A percentile compares a stretch with the other conserved stretches of the same genome.
Evolutionary conservation across 1,284 basidiomycete species (phyloP).

Genomic region (Trichosporon asahii): DNA sequence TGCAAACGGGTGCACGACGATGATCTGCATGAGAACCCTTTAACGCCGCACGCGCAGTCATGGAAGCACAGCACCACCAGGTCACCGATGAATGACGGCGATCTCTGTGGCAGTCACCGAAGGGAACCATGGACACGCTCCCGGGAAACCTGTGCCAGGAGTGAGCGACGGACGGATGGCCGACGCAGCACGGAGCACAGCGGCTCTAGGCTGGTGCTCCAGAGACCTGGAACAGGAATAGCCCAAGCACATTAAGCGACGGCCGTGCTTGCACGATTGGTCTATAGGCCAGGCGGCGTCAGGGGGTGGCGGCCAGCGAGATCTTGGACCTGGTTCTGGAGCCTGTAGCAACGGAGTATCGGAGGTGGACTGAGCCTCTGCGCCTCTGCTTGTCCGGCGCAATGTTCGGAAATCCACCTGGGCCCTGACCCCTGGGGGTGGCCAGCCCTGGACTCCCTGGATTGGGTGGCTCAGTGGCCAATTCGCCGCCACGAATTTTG

Average conservation of each 20-base stretch:
- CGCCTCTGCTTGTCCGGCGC: background rate
- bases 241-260: background rate
- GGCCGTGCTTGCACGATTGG: background rate
- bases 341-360: background rate
- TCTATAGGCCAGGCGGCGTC: background rate
- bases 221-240: background rate
- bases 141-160: background rate
- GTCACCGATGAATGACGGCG: background rate
- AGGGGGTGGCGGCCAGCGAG: constrained; percentile 2
- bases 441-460: background rate
- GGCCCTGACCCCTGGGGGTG: background rate
- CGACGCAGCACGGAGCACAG: background rate
- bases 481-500: constrained; percentile 8
- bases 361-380: background rate
- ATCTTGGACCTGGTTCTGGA: background rate
- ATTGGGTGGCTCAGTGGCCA: background rate
- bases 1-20: background rate
- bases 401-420: constrained; percentile 1
- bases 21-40: background rate
- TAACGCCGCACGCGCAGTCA: background rate
- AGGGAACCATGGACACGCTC: background rate
- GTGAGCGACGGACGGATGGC: background rate
- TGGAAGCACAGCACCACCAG: background rate
- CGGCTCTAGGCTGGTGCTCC: background rate
- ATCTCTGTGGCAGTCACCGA: constrained; percentile 3